Evolutionary conservation across 257 asterid species (phyloP).

Genomic region (Agastache rugosa): DNA sequence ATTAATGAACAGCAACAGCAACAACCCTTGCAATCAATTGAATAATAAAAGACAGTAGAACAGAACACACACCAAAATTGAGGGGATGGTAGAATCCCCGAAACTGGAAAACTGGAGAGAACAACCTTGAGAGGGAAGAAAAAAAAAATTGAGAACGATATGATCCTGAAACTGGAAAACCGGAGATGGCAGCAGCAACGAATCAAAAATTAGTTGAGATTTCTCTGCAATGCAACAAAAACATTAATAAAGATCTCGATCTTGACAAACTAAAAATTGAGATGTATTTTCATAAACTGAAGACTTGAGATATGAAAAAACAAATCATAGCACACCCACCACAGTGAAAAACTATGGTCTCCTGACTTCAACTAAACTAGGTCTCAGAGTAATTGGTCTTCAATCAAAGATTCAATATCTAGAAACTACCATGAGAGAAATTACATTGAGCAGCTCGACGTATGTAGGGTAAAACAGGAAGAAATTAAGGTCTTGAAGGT

Average conservation of each 20-base stretch:
- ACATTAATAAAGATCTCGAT: neutral
- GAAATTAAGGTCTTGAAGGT: neutral
- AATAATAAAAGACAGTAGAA: slow-evolving; percentile 37
- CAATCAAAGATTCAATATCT: neutral
- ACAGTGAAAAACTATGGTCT: neutral
- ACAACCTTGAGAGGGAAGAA: neutral
- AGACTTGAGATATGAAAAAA: neutral
- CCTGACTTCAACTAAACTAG: neutral
- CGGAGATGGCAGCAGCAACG: slow-evolving; percentile 30
- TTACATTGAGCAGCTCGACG: no score
- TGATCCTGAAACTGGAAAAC: slow-evolving; percentile 32
- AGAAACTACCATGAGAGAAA: neutral
- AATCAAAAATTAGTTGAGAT: neutral
- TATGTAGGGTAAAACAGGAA: neutral
- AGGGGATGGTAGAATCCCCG: slow-evolving; percentile 38
- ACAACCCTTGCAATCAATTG: slow-evolving; percentile 32
- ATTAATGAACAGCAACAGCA: slow-evolving; percentile 31
- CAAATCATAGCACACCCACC: neutral
- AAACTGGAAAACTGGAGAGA: slow-evolving; percentile 34
- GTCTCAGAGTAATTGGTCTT: neutral
- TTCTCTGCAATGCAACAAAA: slow-evolving; percentile 37
- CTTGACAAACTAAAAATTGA: neutral
- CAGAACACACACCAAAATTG: slow-evolving; percentile 45
- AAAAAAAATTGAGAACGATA: slow-evolving; percentile 4
- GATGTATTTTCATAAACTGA: neutral